Evolutionary conservation across 371 early-diverging fungal genomes (phyloP), one percentile per base, ranked within the genome.

Genomic region (Syncephalastrum contaminatum): DNA sequence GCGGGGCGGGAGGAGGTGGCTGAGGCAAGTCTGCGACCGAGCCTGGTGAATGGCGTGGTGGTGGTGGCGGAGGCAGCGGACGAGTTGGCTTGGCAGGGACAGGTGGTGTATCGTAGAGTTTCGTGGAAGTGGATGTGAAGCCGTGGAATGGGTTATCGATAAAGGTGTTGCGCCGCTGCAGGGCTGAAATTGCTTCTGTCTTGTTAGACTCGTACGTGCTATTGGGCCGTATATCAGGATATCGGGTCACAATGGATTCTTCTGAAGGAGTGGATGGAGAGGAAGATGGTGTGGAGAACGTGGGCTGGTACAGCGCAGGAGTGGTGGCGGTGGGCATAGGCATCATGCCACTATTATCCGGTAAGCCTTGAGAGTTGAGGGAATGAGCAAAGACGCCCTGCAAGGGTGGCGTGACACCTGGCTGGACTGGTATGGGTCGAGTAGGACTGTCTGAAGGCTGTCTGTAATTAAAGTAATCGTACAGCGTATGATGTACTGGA

Each of bases 61-160:
- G 44, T 0, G 64, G 60, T 4, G 62, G 55, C 10, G 41, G 60
- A 14, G 60, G 64, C 51, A 58, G 54, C 1, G 50, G 67, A 15
- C 53, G 64, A 14, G 45, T 60, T 2, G 67, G 64, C 55, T 59
- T 68, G 21, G 52, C 43, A 27, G 72, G 65, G 4, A 67, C 42
- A 5, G 69, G 64, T 4, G 64, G 69, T 4, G 47, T 54, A 51
- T 63, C 61, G 22, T 63, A 60, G 3, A 56, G 20, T 4, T 59
- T 50, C 16, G 42, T 68, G 6, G 53, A 45, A 19, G 73, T 69
- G 10, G 58, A 48, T 1, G 85, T 82, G 54, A 82, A 86, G 14
- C 78, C 82, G 61, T 82, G 70, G 48, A 72, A 82, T 0, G 87
- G 85, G 50, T 85, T 82, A 54, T 86, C 87, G 54, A 85, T 81